Base-by-base conservation (phyloP, 208 protist species). In the Lotmaria passim region DNA sequence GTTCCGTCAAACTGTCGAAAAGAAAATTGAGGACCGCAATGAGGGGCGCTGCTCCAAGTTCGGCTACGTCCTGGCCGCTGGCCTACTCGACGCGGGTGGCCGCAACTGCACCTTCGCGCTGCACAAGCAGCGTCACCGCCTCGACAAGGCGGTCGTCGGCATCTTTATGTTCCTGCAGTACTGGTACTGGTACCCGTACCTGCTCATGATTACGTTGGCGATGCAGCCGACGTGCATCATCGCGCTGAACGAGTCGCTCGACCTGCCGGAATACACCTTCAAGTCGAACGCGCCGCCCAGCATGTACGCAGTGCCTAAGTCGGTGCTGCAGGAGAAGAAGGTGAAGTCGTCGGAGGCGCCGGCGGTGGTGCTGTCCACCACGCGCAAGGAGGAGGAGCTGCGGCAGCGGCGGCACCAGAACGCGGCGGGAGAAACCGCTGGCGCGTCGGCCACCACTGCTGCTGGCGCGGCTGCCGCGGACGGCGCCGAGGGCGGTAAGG, bases 151-250 rank as follows among this genome's bases (percentile, higher is more conserved):
- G 10, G 98, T 99, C 17, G 96, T 98, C 1, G 99, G 99, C 41
- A 87, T 99, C 74, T 97, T 98, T 43, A 69, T 99, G 30, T 99
- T 99, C 80, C 78, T 86, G 21, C 98, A 99, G 89, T 98, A 99
- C 83, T 99, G 99, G 99, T 99, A 98, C 82, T 99, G 99, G 99
- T 99, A 98, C 82, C 98, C 99, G 30, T 97, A 99, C 64, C 79
- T 93, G 33, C 93, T 99, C 48, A 99, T 99, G 85, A 67, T 99
- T n/a, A 90, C 94, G 19, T 76, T 99, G 14, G 87, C 98, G 12
- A 97, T 99, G 76, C 92, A 85, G 26, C 98, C 98, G 7, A 99
- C 98, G 11, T 94, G 97, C 61, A 85, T 99, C 61, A 99, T 99
- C 71, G 98, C 91, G 28, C 83, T 99, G 30, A 99, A 99, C 84